Evolutionary conservation across 108 stramenopile species (phyloP), one percentile per base, ranked within the genome.

Genomic region (Pseudonitzschia multiseries): DNA sequence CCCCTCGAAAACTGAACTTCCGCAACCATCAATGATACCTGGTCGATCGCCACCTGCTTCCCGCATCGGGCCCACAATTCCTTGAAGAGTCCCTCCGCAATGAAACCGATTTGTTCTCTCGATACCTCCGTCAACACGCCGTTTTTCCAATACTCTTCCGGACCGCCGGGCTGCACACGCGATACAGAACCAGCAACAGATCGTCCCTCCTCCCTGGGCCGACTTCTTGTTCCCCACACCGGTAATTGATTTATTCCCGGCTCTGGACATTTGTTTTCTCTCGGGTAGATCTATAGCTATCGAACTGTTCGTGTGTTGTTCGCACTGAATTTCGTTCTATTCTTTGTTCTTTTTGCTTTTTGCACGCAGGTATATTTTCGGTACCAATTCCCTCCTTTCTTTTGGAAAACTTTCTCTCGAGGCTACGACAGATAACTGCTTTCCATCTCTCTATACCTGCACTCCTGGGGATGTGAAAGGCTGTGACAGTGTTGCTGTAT

Each of bases 61-160:
- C 79, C 79, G 56, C 79, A 79, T 17, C 79, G 67, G 29, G 79
- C 79, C 79, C 79, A 79, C 12, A 79, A 36, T 33, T 79, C 79
- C 63, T 79, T 79, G 69, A 79, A 79, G 29, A 79, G 36, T 5
- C 79, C 79, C 33, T 79, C 79, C 10, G 79, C 79, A 8, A 79
- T 69, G 52, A 79, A 79, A 10, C 79, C 73, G 63, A 79, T 79
- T 28, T 79, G 79, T 46, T 79, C 79, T 63, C 73, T 74, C 52
- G 71, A 72, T 20, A 79, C 79, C 29, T 79, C 79, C 68, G 73
- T 70, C 28, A 79, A 68, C 13, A 79, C 79, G 21, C 62, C 73
- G 24, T 73, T 62, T 28, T 48, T 73, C 79, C 79, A 79, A 52
- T 79, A 69, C 68, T 79, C 72, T 65, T 79, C 79, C 31, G 79